phyloP scores from a whole-genome alignment of 176 grass and related monocot genomes.

The Otatea glauca region DNA sequence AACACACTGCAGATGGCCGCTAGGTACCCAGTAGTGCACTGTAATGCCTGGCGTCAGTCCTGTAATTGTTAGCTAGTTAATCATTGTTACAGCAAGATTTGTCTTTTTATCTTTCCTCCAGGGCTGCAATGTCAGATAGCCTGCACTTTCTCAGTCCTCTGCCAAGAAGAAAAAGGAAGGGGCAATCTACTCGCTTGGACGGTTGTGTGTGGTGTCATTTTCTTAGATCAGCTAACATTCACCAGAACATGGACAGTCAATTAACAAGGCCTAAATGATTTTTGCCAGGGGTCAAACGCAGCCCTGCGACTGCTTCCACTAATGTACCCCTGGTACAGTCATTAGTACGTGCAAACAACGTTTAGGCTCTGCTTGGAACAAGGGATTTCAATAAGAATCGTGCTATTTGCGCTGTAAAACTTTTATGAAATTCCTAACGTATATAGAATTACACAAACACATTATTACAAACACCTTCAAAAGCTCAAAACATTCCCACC shows the following conservation, averaged over 20 bases:
- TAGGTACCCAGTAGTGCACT: no score
- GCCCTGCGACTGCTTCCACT: no score
- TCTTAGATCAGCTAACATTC: conserved; percentile 28
- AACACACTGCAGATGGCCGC: background rate
- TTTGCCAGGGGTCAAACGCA: background rate
- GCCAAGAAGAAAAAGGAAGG: background rate
- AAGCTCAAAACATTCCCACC: background rate
- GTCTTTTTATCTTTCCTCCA: background rate
- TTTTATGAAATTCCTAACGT: background rate
- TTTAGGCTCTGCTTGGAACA: no score
- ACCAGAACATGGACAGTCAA: background rate
- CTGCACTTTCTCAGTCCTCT: background rate
- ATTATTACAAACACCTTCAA: background rate
- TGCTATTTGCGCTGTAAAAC: background rate
- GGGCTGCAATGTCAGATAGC: background rate
- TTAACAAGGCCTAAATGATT: background rate
- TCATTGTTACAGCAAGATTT: background rate
- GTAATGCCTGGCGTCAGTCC: background rate
- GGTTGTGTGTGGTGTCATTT: background rate
- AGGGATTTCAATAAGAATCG: background rate
- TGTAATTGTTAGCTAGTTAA: background rate
- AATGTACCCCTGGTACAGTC: no score
- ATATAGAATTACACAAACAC: no score
- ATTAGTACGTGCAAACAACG: no score
- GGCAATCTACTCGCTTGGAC: background rate